Conservation (phyloP, 768 basidiomycete species). For the Termitomyces bulborhizus region DNA sequence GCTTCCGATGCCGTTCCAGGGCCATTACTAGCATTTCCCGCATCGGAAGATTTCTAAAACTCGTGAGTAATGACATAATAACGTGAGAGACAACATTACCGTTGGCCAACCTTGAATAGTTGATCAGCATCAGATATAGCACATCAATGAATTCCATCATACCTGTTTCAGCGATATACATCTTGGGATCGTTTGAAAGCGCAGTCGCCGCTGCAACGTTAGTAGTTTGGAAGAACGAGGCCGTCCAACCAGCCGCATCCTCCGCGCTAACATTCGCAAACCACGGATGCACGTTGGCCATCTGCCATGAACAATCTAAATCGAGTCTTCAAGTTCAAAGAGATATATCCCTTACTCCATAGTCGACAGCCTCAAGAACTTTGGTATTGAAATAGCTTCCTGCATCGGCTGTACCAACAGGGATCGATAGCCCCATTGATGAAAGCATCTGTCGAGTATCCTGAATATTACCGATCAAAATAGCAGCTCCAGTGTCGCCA, state of each 20-base stretch:
- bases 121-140: not conserved
- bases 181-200: conserved; percentile 65
- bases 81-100: conserved; percentile 25
- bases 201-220: conserved; percentile 51
- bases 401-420: conserved; percentile 80
- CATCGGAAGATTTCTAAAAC: conserved; percentile 52
- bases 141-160: conserved; percentile 8
- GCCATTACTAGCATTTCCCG: conserved; percentile 56
- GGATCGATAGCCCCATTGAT: conserved; percentile 50
- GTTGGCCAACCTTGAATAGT: conserved; percentile 49
- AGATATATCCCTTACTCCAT: conserved; percentile 44
- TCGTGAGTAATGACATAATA: not conserved
- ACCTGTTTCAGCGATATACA: conserved; percentile 95
- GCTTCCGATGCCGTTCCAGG: conserved; percentile 53
- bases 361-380: conserved; percentile 60
- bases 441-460: conserved; percentile 56
- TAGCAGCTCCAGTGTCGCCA: conserved; percentile 57
- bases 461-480: conserved; percentile 59
- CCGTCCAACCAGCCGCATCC: conserved; percentile 76
- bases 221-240: conserved; percentile 64
- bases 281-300: conserved; percentile 93
- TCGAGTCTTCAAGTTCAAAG: not conserved
- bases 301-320: conserved; percentile 27
- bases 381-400: conserved; percentile 76
- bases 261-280: conserved; percentile 76